phyloP scores from a whole-genome alignment of 2,329 filamentous ascomycete genomes.

The Huntiella savannae region DNA sequence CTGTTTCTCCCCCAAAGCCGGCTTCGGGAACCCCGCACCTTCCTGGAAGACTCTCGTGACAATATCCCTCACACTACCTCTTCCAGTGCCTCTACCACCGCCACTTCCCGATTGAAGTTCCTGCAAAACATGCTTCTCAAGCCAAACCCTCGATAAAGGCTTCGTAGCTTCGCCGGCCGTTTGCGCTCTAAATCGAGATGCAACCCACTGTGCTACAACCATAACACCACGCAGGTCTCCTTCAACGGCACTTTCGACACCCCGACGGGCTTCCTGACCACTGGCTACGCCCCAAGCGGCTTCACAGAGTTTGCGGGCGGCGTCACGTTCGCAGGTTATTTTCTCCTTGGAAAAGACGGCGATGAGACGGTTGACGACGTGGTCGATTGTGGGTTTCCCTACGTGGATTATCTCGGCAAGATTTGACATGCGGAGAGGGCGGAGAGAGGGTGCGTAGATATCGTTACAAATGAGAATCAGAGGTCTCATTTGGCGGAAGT shows the following conservation, averaged over 20 bases:
- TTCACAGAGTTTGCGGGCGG: slow-evolving; percentile 67
- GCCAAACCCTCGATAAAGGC: slow-evolving; percentile 53
- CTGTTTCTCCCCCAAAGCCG: slow-evolving; percentile 19
- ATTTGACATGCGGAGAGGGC: slow-evolving; percentile 66
- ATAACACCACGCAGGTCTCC: slow-evolving; percentile 66
- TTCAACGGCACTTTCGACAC: slow-evolving; percentile 47
- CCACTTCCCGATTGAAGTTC: slow-evolving; percentile 53
- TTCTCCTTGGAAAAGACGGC: slow-evolving; percentile 75
- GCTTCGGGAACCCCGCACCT: slow-evolving; percentile 56
- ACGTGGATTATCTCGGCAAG: slow-evolving; percentile 83
- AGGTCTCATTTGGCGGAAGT: slow-evolving; percentile 71
- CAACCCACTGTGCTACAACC: slow-evolving; percentile 78
- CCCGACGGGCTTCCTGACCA: slow-evolving; percentile 48
- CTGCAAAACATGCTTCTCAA: slow-evolving; percentile 50
- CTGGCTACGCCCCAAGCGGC: slow-evolving; percentile 62
- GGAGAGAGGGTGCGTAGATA: slow-evolving; percentile 76
- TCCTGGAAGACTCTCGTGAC: slow-evolving; percentile 62
- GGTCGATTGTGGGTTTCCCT: slow-evolving; percentile 71
- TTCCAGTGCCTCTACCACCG: slow-evolving; percentile 49
- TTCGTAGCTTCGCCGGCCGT: slow-evolving; percentile 20
- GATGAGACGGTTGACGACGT: slow-evolving; percentile 66
- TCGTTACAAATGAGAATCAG: slow-evolving; percentile 95
- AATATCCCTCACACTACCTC: slow-evolving; percentile 55
- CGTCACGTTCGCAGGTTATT: slow-evolving; percentile 74
- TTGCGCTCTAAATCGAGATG: slow-evolving; percentile 42